These are phyloP conservation scores for Diaporthe caulivora DNA, from an alignment of 2,329 filamentous ascomycete genomes.

Conservation along the genomic window DNA sequence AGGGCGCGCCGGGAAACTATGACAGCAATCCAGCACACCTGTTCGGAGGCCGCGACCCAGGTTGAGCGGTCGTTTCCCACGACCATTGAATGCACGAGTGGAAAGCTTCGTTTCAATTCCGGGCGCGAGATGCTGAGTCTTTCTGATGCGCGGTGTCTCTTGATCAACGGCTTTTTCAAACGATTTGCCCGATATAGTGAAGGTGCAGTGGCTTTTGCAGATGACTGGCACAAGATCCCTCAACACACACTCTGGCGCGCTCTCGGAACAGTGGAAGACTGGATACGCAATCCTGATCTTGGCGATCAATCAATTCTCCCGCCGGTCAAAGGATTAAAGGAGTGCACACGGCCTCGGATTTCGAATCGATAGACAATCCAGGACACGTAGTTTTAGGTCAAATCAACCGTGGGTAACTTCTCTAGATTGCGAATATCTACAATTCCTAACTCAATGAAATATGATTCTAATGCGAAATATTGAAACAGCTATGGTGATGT, in stretches of 20 bases:
- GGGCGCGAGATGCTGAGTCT: neutral
- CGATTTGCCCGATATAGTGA: neutral
- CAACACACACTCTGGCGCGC: neutral
- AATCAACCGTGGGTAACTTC: no score
- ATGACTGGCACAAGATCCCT: conserved; percentile 9
- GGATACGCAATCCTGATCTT: no score
- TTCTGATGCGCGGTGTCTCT: neutral
- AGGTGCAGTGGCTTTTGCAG: neutral
- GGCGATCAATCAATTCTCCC: no score
- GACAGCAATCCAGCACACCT: neutral
- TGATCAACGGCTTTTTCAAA: fast-evolving
- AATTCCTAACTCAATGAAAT: no score
- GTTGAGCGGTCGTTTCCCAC: neutral
- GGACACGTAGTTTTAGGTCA: no score
- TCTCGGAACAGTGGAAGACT: no score
- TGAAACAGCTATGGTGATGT: no score
- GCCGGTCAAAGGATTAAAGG: no score
- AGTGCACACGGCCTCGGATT: no score
- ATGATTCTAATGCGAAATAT: no score
- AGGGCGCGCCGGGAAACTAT: neutral
- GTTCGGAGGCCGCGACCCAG: neutral
- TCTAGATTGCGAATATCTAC: no score
- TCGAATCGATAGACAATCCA: no score
- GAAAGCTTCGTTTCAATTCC: neutral
- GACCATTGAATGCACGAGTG: neutral